A percentile compares a stretch with the other conserved stretches of the same genome.
Evolutionary conservation across 805 yeast genomes (phyloP).

Genomic region (Starmerella scarabaei): DNA sequence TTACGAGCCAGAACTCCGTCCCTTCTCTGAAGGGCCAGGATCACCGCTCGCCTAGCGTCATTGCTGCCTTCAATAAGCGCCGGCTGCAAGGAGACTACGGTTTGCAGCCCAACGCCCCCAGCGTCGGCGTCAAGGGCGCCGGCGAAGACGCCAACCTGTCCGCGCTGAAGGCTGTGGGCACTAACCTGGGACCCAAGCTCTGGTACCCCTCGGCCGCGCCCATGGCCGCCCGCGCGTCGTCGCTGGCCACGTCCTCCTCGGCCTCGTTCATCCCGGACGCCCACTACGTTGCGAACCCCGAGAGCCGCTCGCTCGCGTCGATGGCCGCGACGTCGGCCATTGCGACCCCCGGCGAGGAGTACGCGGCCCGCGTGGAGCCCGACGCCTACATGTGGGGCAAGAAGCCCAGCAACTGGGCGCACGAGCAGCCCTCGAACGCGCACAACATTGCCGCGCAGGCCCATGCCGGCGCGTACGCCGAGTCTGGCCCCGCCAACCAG

Average conservation of each 20-base stretch:
- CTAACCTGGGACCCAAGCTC: constrained; percentile 26
- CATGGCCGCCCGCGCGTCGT: constrained; percentile 29
- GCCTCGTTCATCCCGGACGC: constrained; percentile 24
- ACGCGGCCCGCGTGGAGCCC: constrained; percentile 26
- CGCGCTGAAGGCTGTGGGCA: constrained; percentile 26
- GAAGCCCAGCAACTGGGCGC: constrained; percentile 15
- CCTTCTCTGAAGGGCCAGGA: constrained; percentile 5
- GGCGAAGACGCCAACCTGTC: constrained; percentile 24
- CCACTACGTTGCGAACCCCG: constrained; percentile 12
- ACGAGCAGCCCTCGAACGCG: neutral
- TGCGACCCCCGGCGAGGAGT: constrained; percentile 24
- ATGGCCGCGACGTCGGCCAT: constrained; percentile 27
- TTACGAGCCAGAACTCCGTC: constrained; percentile 11
- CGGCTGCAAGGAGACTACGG: constrained; percentile 26
- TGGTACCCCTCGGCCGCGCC: constrained; percentile 25
- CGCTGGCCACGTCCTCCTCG: constrained; percentile 24
- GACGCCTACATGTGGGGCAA: constrained; percentile 28
- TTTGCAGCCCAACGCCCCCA: constrained; percentile 27
- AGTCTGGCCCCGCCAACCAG: no score
- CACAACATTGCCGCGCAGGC: no score
- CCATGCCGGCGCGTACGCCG: no score
- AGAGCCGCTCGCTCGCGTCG: constrained; percentile 20
- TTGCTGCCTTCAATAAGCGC: constrained; percentile 27
- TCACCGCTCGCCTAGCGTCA: constrained; percentile 20
- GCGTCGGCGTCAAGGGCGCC: constrained; percentile 27